These are phyloP conservation scores for Suhomyces emberorum DNA, from an alignment of 805 yeast genomes.

Conservation along the genomic window DNA sequence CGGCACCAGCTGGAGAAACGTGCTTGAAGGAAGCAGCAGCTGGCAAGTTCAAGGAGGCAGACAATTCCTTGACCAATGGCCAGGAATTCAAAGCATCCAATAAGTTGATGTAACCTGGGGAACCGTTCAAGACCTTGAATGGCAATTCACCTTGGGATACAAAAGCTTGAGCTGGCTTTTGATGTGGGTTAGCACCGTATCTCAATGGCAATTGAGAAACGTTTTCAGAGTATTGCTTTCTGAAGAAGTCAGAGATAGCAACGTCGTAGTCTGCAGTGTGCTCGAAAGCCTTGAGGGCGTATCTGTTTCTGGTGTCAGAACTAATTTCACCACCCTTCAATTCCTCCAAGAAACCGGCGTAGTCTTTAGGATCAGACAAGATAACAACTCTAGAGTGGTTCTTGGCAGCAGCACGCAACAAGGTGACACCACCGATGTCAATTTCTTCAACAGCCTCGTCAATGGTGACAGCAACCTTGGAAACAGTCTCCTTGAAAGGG, in stretches of 20 bases:
- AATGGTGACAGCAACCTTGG: conserved; percentile 91
- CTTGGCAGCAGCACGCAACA: conserved; percentile 97
- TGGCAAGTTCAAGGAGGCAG: conserved; percentile 90
- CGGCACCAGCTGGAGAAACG: conserved; percentile 98
- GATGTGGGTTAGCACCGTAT: conserved; percentile 99
- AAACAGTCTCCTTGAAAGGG: conserved; percentile 96
- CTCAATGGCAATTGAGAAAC: conserved; percentile 87
- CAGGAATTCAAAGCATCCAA: conserved; percentile 96
- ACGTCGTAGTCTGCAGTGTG: conserved; percentile 98
- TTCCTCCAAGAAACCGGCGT: conserved; percentile 82
- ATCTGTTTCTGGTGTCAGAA: conserved; percentile 67
- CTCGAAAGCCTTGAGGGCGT: conserved; percentile 96
- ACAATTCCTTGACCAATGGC: conserved; percentile 97
- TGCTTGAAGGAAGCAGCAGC: conserved; percentile 99
- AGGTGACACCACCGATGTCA: conserved; percentile 95
- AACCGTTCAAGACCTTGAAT: conserved; percentile 87
- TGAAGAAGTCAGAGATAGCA: conserved; percentile 93
- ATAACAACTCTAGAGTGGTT: conserved; percentile 96
- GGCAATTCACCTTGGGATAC: conserved; percentile 87
- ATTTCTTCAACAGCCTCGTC: conserved; percentile 98
- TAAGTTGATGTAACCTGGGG: conserved; percentile 96
- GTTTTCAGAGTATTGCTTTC: conserved; percentile 94
- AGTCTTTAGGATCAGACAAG: conserved; percentile 91
- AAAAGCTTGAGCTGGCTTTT: conserved; percentile 97
- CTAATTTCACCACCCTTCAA: conserved; percentile 72